phyloP scores from a whole-genome alignment of 768 basidiomycete genomes.

The Mycena albidolilacea region DNA sequence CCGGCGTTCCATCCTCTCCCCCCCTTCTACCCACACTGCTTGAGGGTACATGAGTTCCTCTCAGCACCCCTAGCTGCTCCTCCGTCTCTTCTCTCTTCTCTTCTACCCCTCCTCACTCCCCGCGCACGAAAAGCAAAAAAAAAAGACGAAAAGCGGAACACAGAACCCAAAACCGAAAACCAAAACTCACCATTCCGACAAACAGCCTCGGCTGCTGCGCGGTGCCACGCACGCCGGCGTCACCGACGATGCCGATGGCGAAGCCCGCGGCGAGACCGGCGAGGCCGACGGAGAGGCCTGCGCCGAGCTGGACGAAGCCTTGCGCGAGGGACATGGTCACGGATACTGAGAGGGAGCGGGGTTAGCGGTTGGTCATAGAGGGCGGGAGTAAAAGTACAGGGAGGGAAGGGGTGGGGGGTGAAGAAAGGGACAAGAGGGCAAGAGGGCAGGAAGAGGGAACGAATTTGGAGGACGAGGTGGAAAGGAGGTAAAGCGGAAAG shows the following conservation, averaged over 20 bases:
- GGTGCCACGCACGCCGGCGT: constrained; percentile 97
- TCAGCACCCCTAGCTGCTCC: no score
- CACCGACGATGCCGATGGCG: constrained; percentile 98
- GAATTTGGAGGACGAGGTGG: no score
- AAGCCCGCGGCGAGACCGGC: constrained; percentile 98
- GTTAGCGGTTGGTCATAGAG: no score
- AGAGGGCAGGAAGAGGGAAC: neutral
- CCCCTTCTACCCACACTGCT: no score
- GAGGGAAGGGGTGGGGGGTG: neutral
- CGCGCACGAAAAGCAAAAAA: no score
- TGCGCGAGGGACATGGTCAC: constrained; percentile 91
- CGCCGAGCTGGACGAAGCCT: constrained; percentile 95
- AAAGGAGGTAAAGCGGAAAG: neutral
- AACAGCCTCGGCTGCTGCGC: constrained; percentile 96
- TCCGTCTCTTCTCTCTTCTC: no score
- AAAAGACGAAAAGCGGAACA: no score
- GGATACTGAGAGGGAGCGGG: constrained; percentile 63
- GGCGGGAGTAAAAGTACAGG: no score
- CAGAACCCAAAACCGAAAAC: no score
- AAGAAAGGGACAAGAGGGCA: neutral
- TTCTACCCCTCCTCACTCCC: no score
- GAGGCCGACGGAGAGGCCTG: constrained; percentile 92
- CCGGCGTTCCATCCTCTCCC: no score
- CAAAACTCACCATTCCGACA: constrained; percentile 84
- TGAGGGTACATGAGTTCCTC: no score